Evolutionary conservation across 1,284 basidiomycete genomes (phyloP).

Genomic region (Melampsora allii-populina): DNA sequence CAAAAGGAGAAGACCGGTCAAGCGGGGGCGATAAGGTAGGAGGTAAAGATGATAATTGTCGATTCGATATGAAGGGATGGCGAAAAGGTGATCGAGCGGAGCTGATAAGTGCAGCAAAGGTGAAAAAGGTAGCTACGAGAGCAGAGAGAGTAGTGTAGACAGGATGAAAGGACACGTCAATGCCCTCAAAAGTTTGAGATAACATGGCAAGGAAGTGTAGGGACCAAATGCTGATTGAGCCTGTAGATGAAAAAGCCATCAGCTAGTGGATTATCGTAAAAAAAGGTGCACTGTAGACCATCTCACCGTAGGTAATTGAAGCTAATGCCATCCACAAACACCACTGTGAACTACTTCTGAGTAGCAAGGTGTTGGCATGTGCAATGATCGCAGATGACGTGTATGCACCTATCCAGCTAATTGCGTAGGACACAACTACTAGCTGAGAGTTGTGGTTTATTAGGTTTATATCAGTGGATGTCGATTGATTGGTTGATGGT

Average conservation of each 20-base stretch:
- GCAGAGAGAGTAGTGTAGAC: constrained; percentile 21
- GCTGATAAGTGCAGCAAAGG: constrained; percentile 25
- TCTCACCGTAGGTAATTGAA: constrained; percentile 25
- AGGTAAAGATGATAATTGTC: neutral
- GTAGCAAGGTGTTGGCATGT: constrained; percentile 29
- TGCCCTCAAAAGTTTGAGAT: constrained; percentile 25
- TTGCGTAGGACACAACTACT: constrained; percentile 30
- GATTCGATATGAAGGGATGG: neutral
- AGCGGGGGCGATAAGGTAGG: neutral
- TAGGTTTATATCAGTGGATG: neutral
- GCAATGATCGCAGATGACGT: constrained; percentile 36
- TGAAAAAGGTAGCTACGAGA: constrained; percentile 27
- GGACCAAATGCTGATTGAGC: constrained; percentile 30
- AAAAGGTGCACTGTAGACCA: no score
- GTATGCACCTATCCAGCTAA: constrained; percentile 35
- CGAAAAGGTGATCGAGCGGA: constrained; percentile 21
- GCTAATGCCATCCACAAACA: constrained; percentile 33
- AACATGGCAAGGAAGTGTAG: constrained; percentile 38
- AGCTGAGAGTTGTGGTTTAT: constrained; percentile 8
- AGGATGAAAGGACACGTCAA: constrained; percentile 12
- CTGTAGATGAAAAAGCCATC: no score
- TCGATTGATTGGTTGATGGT: neutral
- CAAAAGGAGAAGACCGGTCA: neutral
- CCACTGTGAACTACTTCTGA: constrained; percentile 11
- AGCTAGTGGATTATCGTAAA: no score